Percentiles rank a stretch among this genome's conserved stretches.
These are phyloP conservation scores for Takashimella koratensis DNA, from an alignment of 1,284 basidiomycete species.

Conservation along the genomic window DNA sequence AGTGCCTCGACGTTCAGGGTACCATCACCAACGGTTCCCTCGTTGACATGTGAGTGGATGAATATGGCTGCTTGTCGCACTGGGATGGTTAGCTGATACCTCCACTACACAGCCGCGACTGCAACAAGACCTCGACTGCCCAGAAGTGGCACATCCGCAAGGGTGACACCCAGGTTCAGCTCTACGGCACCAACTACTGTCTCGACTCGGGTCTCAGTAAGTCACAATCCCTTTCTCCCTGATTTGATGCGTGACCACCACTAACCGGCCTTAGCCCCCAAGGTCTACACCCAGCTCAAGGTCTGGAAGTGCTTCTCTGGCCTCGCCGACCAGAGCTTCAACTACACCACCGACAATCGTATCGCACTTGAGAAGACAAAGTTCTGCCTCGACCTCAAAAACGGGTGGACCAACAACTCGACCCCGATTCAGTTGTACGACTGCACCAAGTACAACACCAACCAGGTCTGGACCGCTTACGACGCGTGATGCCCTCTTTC, in stretches of 20 bases:
- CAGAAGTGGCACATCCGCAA: too few species aligned
- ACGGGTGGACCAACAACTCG: slow-evolving; percentile 4
- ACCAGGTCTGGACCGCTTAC: slow-evolving; percentile 13
- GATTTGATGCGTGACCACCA: too few species aligned
- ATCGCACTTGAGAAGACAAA: slow-evolving; percentile 6
- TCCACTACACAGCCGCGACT: too few species aligned
- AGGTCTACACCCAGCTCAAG: slow-evolving; percentile 7
- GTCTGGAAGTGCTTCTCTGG: slow-evolving; percentile 12
- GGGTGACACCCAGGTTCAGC: too few species aligned
- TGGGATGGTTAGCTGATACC: too few species aligned
- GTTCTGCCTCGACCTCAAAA: slow-evolving; percentile 14
- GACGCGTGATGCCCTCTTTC: too few species aligned
- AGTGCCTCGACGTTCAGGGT: slow-evolving; percentile 12
- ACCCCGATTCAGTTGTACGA: slow-evolving; percentile 12
- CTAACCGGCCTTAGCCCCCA: too few species aligned
- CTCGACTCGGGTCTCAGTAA: too few species aligned
- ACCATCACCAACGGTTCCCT: slow-evolving; percentile 10
- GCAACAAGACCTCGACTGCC: too few species aligned
- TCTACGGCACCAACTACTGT: slow-evolving; percentile 20
- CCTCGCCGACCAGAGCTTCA: slow-evolving; percentile 9
- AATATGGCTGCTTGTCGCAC: too few species aligned
- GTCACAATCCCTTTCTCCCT: too few species aligned
- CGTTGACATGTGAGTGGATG: slow-evolving; percentile 7
- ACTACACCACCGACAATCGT: slow-evolving; percentile 11
- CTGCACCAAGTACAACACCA: slow-evolving; percentile 9